These are phyloP conservation scores for Alternaria sp. DNA, from an alignment of 2,329 filamentous ascomycete species.

Conservation along the genomic window DNA sequence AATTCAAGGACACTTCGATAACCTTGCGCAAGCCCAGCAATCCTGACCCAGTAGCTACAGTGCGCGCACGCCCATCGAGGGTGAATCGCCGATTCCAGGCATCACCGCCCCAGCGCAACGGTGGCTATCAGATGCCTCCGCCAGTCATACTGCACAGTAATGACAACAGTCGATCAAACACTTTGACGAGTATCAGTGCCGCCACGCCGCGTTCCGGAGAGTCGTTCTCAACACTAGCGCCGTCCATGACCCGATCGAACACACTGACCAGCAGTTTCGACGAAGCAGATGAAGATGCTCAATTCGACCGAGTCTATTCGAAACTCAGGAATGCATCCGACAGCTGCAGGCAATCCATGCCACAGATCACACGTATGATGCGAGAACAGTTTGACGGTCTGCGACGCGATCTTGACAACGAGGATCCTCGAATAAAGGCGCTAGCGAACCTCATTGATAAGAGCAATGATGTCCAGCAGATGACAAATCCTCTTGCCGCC, in stretches of 20 bases:
- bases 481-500: conserved; percentile 74
- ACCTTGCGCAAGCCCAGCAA: conserved; percentile 29
- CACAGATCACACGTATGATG: conserved; percentile 51
- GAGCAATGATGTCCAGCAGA: conserved; percentile 72
- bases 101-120: conserved; percentile 44
- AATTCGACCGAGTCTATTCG: conserved; percentile 83
- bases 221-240: conserved; percentile 69
- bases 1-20: conserved; percentile 38
- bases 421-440: conserved; percentile 43
- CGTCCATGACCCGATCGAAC: conserved; percentile 52
- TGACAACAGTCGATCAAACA: conserved; percentile 61
- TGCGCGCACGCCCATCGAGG: conserved; percentile 39
- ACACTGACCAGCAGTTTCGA: conserved; percentile 67
- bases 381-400: conserved; percentile 38
- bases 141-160: conserved; percentile 53
- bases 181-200: conserved; percentile 55
- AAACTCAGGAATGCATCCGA: conserved; percentile 77
- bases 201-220: conserved; percentile 83
- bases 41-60: conserved; percentile 31
- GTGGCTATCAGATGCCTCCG: conserved; percentile 40
- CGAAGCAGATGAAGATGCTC: conserved; percentile 73
- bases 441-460: conserved; percentile 70
- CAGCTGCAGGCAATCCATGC: conserved; percentile 73
- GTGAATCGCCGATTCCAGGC: conserved; percentile 36
- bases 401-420: conserved; percentile 40